Evolutionary conservation across 441 rosid species (phyloP), one percentile per base, ranked within the genome.

Genomic region (Syzygium syzygioides): DNA sequence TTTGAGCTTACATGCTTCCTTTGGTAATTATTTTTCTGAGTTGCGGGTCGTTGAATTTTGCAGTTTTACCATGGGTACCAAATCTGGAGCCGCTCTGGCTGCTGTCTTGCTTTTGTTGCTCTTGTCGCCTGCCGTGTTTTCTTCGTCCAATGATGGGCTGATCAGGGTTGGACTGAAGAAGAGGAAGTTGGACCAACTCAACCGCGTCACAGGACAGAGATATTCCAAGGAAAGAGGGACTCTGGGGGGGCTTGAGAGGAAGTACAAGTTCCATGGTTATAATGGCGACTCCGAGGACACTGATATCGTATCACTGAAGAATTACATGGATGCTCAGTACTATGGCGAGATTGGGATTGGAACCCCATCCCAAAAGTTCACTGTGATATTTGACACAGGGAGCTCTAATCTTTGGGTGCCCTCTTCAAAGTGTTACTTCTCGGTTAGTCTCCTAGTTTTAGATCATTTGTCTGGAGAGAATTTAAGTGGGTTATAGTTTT

Each of bases 351-450:
- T 93, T 87, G 92, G 91, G 18, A 76, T 93, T 50, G 97, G 97
- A 90, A 93, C 96, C 88, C 97, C 97, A 32, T 93, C 96, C 13
- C 97, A 95, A 89, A 93, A 91, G 87, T 95, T 95, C 93, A 95
- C 95, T 3, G 96, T 94, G 86, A 92, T 95, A 79, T 95, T 95
- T 87, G 97, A 94, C 89, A 94, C 97, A 0, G 97, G 97, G 41
- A 94, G 97, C 90, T 93, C 97, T 89, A 95, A 95, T 91, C 91
- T 95, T 80, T 95, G 97, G 97, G 97, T 95, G 91, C 97, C 97
- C 56, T 95, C 97, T 18, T 48, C 95, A 18, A 93, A 93, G 88
- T 95, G 97, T 90, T 87, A 90, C 89, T 93, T 94, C 91, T 94
- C 96, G 88, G 97, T 95, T 87, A 91, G 95, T 64, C 79, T 71